Evolutionary conservation across 129 eudicot species (phyloP).

Genomic region (Flaveria robusta): DNA sequence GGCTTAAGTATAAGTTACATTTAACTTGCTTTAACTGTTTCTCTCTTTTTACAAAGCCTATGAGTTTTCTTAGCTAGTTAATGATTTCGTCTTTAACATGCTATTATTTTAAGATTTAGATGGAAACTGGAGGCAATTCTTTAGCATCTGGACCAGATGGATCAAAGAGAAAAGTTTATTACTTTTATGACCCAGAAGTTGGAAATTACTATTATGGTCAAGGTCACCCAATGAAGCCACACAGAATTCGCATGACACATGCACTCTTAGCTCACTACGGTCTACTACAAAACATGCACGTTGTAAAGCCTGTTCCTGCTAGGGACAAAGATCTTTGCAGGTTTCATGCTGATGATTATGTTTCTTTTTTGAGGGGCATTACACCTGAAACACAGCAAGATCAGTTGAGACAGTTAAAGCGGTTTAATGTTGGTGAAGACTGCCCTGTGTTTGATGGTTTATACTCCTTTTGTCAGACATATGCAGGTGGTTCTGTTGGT

Average conservation of each 20-base stretch:
- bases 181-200: constrained; percentile 87
- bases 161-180: constrained; percentile 71
- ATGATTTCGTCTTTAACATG: not conserved
- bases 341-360: constrained; percentile 83
- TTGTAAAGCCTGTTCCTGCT: constrained; percentile 66
- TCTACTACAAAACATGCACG: constrained; percentile 66
- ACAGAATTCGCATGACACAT: constrained; percentile 88
- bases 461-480: constrained; percentile 69
- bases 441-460: constrained; percentile 85
- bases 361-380: constrained; percentile 59
- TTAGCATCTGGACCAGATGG: constrained; percentile 85
- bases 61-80: constrained; percentile 9
- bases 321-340: constrained; percentile 71
- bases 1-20: not conserved
- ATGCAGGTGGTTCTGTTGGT: constrained; percentile 82
- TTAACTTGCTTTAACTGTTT: constrained; percentile 1
- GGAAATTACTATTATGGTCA: constrained; percentile 91
- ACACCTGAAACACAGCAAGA: constrained; percentile 84
- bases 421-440: constrained; percentile 73
- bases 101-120: constrained; percentile 28
- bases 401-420: constrained; percentile 61
- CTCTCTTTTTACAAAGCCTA: not conserved
- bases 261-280: constrained; percentile 75
- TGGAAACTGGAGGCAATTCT: constrained; percentile 84
- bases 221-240: constrained; percentile 99